Evolutionary conservation across 2,329 filamentous ascomycete species (phyloP), one percentile per base, ranked within the genome.

Genomic region (Coleophoma crateriformis): DNA sequence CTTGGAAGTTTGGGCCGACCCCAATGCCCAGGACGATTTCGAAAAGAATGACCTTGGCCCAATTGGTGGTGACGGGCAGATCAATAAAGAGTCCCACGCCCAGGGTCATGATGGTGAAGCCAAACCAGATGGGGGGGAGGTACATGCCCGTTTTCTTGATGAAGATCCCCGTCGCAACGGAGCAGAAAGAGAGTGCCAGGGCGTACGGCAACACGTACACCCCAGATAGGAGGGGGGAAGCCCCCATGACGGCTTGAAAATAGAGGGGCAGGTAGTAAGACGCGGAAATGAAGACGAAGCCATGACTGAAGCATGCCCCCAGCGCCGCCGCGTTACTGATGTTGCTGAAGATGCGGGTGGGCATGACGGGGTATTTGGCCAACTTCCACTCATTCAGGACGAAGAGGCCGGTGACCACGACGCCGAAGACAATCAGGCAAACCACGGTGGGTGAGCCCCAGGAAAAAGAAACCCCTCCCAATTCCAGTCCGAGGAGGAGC

Each of bases 401-500:
- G 66, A 95, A 95, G 5, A 64, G 50, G 2, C 54, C 49, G 3
- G 88, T 76, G 5, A 78, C 70, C 27, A 87, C 50, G 20, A 80
- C 62, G 77, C 45, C 85, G 78, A 40, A 88, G 74, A 46, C 88
- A 82, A 46, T 84, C 79, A 66, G 46, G 50, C 62, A 64, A 39
- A 66, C 56, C 3, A 66, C 64, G 7, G 49, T 61, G 4, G 57
- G 54, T 11, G 63, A 65, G 19, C 44, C 37, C 64, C 64, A 90
- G 1, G 90, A 85, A 55, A 80, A 81, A 19, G 76, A 75, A 46
- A 90, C 79, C 45, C 89, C 90, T 48, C 90, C 91, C 54, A 92
- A 89, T 62, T 95, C 86, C 11, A 96, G 79, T 0, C 90, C 91
- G 39, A 96, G 81, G 4, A 96, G 79, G 56, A 95, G 75, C 88